These are phyloP conservation scores for Aspergillus brunneoviolaceus DNA, from an alignment of 2,329 filamentous ascomycete genomes.

Conservation along the genomic window DNA sequence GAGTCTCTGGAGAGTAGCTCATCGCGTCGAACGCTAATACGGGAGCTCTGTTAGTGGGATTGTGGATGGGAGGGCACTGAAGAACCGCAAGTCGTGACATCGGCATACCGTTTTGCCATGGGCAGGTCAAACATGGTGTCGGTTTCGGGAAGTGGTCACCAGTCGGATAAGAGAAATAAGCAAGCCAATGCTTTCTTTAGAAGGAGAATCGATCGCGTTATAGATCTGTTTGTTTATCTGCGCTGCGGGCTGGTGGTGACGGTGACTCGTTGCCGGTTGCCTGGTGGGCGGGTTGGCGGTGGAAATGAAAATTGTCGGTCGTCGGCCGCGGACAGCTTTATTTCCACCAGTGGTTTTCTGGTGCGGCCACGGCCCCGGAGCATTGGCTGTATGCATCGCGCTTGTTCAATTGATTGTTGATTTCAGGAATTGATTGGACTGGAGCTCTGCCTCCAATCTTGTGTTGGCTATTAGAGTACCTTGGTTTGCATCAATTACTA, in stretches of 20 bases:
- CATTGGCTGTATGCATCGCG: neutral
- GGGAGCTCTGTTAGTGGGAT: neutral
- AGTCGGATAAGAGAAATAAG: too few relatives aligned
- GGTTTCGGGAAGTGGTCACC: too few relatives aligned
- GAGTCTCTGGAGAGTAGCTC: slow-evolving; percentile 34
- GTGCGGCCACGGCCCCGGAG: slow-evolving; percentile 20
- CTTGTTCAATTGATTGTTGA: neutral
- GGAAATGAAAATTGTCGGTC: slow-evolving; percentile 11
- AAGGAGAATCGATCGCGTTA: too few relatives aligned
- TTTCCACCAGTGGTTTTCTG: slow-evolving; percentile 2
- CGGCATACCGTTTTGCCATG: slow-evolving; percentile 38
- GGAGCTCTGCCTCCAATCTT: too few relatives aligned
- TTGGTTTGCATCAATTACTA: too few relatives aligned
- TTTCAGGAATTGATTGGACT: too few relatives aligned
- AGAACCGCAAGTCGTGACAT: neutral
- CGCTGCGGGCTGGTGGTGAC: neutral
- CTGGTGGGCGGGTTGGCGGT: slow-evolving; percentile 1
- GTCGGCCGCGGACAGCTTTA: neutral
- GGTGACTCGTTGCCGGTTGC: neutral
- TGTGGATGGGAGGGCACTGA: neutral
- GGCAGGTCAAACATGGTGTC: slow-evolving; percentile 38
- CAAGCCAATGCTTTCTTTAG: too few relatives aligned
- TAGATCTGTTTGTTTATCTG: neutral
- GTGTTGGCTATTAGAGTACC: too few relatives aligned
- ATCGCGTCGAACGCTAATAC: slow-evolving; percentile 36